phyloP scores from a whole-genome alignment of 257 asterid species.

The Euphrasia confusa region DNA sequence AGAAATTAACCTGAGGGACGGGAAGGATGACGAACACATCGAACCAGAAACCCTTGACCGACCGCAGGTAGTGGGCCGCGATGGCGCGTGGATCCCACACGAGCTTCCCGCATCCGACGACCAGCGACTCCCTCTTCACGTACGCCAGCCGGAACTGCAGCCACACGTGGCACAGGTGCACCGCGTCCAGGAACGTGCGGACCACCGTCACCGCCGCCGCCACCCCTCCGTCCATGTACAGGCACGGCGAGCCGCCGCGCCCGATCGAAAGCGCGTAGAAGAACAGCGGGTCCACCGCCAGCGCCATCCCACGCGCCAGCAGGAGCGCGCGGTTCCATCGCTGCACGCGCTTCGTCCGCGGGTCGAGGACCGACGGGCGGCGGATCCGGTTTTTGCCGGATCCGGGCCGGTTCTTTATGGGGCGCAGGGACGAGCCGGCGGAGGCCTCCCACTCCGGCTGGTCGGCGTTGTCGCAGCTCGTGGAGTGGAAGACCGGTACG shows the following conservation, averaged over 20 bases:
- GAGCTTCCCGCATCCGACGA: slow-evolving; percentile 95
- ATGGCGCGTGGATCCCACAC: slow-evolving; percentile 91
- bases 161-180: slow-evolving; percentile 75
- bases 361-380: slow-evolving; percentile 47
- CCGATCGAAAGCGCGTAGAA: slow-evolving; percentile 89
- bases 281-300: slow-evolving; percentile 88
- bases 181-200: slow-evolving; percentile 80
- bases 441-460: slow-evolving; percentile 95
- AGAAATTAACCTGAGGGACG: slow-evolving; percentile 62
- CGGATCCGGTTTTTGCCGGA: slow-evolving; percentile 18
- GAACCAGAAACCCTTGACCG: slow-evolving; percentile 84
- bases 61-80: slow-evolving; percentile 68
- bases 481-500: slow-evolving; percentile 90
- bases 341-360: slow-evolving; percentile 81
- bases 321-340: slow-evolving; percentile 76
- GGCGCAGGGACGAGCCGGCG: slow-evolving; percentile 81
- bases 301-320: slow-evolving; percentile 90
- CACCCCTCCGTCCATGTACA: slow-evolving; percentile 77
- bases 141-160: slow-evolving; percentile 90
- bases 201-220: slow-evolving; percentile 70
- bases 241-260: slow-evolving; percentile 75
- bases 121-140: slow-evolving; percentile 90
- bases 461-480: slow-evolving; percentile 78
- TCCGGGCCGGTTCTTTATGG: slow-evolving; percentile 48
- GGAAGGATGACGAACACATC: slow-evolving; percentile 92